Evolutionary conservation across 176 grass and related monocot genomes (phyloP).

Genomic region (Zea mays): Zm-B73-REFERENCE-NAM-5.0 NC_050103.1:178112501-178113000

Average conservation of each 20-base stretch:
- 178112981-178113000: conserved; percentile 35
- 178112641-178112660: conserved; percentile 30
- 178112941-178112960: not conserved
- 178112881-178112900: conserved; percentile 39
- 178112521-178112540: too few species aligned
- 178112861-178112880: conserved; percentile 36
- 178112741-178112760: conserved; percentile 16
- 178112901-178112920: conserved; percentile 1
- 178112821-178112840: not conserved
- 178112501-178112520: too few species aligned
- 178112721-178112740: not conserved
- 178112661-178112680: conserved; percentile 12
- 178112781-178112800: too few species aligned
- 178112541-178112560: too few species aligned
- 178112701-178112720: too few species aligned
- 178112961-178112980: not conserved
- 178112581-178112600: too few species aligned
- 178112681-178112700: too few species aligned
- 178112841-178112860: not conserved
- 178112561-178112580: too few species aligned
- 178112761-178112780: conserved; percentile 21
- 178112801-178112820: not conserved
- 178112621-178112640: conserved; percentile 28
- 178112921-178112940: not conserved
- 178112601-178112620: conserved; percentile 16